Base-by-base conservation (phyloP, 2,329 filamentous ascomycete species). In the Ophiostoma triangulosporum region DNA sequence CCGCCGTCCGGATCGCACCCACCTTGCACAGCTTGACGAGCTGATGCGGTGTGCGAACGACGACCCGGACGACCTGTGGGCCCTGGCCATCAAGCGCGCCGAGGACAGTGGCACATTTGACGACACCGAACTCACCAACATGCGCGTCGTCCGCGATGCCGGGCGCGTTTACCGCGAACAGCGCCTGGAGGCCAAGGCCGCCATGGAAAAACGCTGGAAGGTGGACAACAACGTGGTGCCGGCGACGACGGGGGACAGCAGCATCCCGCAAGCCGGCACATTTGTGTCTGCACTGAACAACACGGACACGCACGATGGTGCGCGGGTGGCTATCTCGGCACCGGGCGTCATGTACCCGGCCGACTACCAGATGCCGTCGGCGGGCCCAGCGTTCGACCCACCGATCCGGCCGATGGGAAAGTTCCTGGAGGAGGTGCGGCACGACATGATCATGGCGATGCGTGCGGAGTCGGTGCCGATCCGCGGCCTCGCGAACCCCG, bases 401-500 rank as follows among this genome's bases (percentile, higher is more conserved):
- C 40, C 40, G 1, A n/a, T 35, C 7, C 48, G 22, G 31, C 56
- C 54, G 1, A 32, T 36, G 12, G 15, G 6, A 2, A 17, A n/a
- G 3, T 56, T 57, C 26, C 7, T 59, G 8, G 35, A 5, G 1
- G 49, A 56, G 14, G 17, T 59, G 14, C 57, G 55, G 4, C 5
- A 11, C 12, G 57, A 57, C 29, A 29, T 59, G 29, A 9, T 38
- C 5, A 22, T 20, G n/a, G 53, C 53, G 14, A 45, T 58, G 24
- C 58, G 49, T 7, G 7, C 22, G 7, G 12, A 20, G 40, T 12
- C 17, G 7, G 17, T 43, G 7, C 12, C 4, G 27, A 53, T 57
- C 12, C 48, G 48, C 4, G 57, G 57, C 2, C 24, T 57, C 2
- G 2, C 1, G 12, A 60, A 60, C 38, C 57, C 57, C 2, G 9